Evolutionary conservation across 257 asterid species (phyloP).

Genomic region (Avicennia marina): DNA sequence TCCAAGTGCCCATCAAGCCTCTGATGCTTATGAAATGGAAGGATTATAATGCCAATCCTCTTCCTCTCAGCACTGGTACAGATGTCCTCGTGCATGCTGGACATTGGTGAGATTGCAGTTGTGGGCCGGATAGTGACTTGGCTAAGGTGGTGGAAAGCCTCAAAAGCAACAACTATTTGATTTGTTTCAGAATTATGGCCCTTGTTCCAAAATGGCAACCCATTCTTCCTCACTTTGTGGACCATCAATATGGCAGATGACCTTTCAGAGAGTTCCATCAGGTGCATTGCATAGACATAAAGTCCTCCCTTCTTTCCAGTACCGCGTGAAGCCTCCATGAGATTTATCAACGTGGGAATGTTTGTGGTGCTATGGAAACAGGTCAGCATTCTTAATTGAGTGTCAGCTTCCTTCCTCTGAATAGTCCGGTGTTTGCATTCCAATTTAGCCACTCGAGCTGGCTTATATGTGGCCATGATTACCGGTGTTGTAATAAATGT

Average conservation of each 20-base stretch:
- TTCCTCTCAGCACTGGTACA: slow-evolving; percentile 46
- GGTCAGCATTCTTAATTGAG: slow-evolving; percentile 47
- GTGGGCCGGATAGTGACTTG: slow-evolving; percentile 63
- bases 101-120: slow-evolving; percentile 56
- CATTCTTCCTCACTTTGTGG: slow-evolving; percentile 61
- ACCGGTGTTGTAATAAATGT: slow-evolving; percentile 68
- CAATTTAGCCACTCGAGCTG: slow-evolving; percentile 37
- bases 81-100: slow-evolving; percentile 67
- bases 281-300: slow-evolving; percentile 68
- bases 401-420: slow-evolving; percentile 39
- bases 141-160: slow-evolving; percentile 64
- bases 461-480: slow-evolving; percentile 50
- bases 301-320: slow-evolving; percentile 54
- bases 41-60: slow-evolving; percentile 48
- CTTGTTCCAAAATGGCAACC: slow-evolving; percentile 67
- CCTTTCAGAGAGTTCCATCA: slow-evolving; percentile 74
- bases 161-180: slow-evolving; percentile 59
- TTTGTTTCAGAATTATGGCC: slow-evolving; percentile 21
- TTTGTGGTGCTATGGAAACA: slow-evolving; percentile 56
- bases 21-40: slow-evolving; percentile 64
- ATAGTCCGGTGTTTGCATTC: slow-evolving; percentile 55
- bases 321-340: slow-evolving; percentile 70
- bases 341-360: slow-evolving; percentile 56
- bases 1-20: slow-evolving; percentile 61
- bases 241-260: slow-evolving; percentile 71